Percentiles rank a stretch among this genome's conserved stretches.
phyloP scores from a whole-genome alignment of 768 basidiomycete species.

The Psilocybe tampanensis region DNA sequence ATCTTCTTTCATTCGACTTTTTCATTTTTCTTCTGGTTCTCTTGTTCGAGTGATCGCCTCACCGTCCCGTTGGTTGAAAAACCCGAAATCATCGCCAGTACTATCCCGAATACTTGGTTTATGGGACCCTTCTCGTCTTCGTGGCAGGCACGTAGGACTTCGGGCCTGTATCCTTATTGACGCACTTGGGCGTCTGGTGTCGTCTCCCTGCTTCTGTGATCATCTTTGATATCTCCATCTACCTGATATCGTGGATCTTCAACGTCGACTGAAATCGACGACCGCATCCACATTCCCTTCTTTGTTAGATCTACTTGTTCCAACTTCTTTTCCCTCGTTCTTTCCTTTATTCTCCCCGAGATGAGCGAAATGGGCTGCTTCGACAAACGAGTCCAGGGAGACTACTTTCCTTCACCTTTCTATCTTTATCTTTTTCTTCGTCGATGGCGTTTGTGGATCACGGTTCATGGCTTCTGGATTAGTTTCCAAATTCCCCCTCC shows the following conservation, averaged over 20 bases:
- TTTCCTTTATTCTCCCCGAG: conserved; percentile 4
- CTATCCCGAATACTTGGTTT: not conserved
- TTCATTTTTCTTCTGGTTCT: not conserved
- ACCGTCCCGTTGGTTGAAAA: not conserved
- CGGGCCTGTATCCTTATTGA: not conserved
- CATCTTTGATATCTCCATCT: not conserved
- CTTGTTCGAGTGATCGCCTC: not conserved
- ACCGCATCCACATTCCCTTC: not conserved
- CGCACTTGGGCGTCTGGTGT: not conserved
- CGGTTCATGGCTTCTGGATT: not conserved
- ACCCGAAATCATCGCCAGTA: conserved; percentile 13
- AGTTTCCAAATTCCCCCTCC: too few relatives aligned
- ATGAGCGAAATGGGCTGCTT: not conserved
- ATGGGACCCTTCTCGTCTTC: not conserved
- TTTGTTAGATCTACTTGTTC: not conserved
- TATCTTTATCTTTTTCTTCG: not conserved
- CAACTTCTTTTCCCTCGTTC: not conserved
- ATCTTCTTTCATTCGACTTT: not conserved
- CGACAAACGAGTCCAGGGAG: not conserved
- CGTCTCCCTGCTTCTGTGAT: not conserved
- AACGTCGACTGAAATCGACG: not conserved
- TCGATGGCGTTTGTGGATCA: not conserved
- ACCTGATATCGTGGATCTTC: not conserved
- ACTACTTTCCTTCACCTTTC: not conserved
- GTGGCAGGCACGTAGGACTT: not conserved